phyloP scores from a whole-genome alignment of 2,329 filamentous ascomycete genomes.

The Fusarium robinianum region DNA sequence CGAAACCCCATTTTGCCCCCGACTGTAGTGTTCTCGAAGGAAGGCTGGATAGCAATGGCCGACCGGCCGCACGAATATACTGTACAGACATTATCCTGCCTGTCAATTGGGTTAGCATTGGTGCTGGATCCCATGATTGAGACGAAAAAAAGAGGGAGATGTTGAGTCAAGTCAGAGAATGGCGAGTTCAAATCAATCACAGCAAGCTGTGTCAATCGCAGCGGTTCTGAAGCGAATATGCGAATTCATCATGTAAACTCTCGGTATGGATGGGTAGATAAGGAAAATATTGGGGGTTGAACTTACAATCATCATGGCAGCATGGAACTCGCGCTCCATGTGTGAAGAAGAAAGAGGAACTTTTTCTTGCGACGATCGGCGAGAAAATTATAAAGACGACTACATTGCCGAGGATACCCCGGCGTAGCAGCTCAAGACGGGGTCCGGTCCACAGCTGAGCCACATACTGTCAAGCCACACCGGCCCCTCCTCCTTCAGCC shows the following conservation, averaged over 20 bases:
- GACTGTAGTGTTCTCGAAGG: constrained; percentile 18
- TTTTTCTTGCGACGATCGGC: constrained; percentile 8
- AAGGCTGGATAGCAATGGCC: constrained; percentile 32
- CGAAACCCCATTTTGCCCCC: constrained; percentile 13
- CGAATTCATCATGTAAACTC: constrained; percentile 49
- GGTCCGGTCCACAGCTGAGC: constrained; percentile 19
- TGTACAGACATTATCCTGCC: constrained; percentile 45
- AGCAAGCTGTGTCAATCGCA: constrained; percentile 54
- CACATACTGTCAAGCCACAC: too few relatives aligned
- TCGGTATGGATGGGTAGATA: constrained; percentile 7
- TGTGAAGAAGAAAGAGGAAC: constrained; percentile 19
- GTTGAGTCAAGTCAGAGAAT: constrained; percentile 42
- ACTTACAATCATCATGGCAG: constrained; percentile 48
- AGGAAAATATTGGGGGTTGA: background rate
- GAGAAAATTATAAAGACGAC: constrained; percentile 28
- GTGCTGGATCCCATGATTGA: constrained; percentile 9
- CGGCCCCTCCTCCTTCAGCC: too few relatives aligned
- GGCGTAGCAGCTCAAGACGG: background rate
- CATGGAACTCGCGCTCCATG: constrained; percentile 41
- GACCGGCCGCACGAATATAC: constrained; percentile 44
- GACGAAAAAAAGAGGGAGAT: constrained; percentile 15
- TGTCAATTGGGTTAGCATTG: constrained; percentile 32
- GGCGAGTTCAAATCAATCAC: constrained; percentile 50
- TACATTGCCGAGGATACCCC: constrained; percentile 30
- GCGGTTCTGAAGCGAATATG: constrained; percentile 55